Conservation (phyloP, 1,284 basidiomycete species). For the Somion occarium region DNA sequence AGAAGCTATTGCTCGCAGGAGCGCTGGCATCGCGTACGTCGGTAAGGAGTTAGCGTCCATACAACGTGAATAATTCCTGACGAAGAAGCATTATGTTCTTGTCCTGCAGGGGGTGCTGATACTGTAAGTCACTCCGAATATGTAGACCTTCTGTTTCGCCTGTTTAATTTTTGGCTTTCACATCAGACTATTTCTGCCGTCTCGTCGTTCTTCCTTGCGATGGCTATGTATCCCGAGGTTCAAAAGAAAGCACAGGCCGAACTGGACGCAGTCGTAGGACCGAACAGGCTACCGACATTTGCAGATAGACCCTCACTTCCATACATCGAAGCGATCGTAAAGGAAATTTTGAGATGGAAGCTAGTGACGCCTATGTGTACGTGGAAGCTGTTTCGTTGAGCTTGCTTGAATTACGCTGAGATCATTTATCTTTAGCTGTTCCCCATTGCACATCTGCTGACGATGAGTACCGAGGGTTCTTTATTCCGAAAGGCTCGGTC, state of each 20-base stretch:
- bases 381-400: not conserved
- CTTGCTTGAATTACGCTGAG: not conserved
- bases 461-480: conserved; percentile 17
- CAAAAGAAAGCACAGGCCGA: conserved; percentile 28
- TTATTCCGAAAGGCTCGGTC: conserved; percentile 16
- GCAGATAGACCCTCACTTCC: conserved; percentile 27
- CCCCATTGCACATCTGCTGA: conserved; percentile 13
- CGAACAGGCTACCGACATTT: conserved; percentile 27
- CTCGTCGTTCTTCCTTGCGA: conserved; percentile 22
- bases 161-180: not conserved
- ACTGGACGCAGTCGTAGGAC: conserved; percentile 29
- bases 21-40: conserved; percentile 5
- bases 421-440: conserved; percentile 1
- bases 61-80: no score
- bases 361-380: conserved; percentile 9
- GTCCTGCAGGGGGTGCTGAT: conserved; percentile 16
- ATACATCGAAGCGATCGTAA: conserved; percentile 29
- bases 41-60: not conserved
- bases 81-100: conserved; percentile 9
- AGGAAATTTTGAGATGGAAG: conserved; percentile 24
- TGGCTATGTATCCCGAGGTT: conserved; percentile 28
- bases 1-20: conserved; percentile 1
- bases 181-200: conserved; percentile 18
- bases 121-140: conserved; percentile 9
- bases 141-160: no score